These are phyloP conservation scores for Panaeolus papilionaceus DNA, from an alignment of 768 basidiomycete species.

Conservation along the genomic window DNA sequence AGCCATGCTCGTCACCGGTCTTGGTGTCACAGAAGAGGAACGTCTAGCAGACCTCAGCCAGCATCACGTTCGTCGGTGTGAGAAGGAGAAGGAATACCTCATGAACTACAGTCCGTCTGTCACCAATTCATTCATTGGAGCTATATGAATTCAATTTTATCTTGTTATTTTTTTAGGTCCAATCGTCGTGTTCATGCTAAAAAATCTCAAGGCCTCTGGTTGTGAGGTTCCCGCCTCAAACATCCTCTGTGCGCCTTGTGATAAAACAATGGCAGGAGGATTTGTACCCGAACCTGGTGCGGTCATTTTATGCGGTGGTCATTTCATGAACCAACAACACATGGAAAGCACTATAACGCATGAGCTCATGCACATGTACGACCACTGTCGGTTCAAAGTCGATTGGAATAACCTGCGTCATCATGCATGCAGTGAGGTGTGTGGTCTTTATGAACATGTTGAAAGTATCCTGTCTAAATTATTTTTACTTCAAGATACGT, in stretches of 20 bases:
- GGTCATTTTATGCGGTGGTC: slow-evolving; percentile 85
- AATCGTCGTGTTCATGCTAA: slow-evolving; percentile 87
- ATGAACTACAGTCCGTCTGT: slow-evolving; percentile 69
- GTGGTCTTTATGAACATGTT: slow-evolving; percentile 30
- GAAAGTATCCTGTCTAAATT: background rate
- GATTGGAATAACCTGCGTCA: slow-evolving; percentile 91
- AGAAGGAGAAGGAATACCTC: slow-evolving; percentile 72
- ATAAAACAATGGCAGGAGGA: slow-evolving; percentile 74
- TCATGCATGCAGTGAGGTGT: slow-evolving; percentile 96
- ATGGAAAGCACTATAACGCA: slow-evolving; percentile 95
- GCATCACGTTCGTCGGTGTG: slow-evolving; percentile 54
- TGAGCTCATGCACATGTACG: slow-evolving; percentile 95
- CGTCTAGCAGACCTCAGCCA: slow-evolving; percentile 45
- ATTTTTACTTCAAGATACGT: slow-evolving; percentile 69
- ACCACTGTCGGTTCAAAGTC: slow-evolving; percentile 93
- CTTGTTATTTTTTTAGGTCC: slow-evolving; percentile 64
- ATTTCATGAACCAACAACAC: slow-evolving; percentile 80
- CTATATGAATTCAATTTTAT: slow-evolving; percentile 18
- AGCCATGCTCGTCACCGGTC: slow-evolving; percentile 51
- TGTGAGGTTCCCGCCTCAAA: slow-evolving; percentile 74
- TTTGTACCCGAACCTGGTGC: slow-evolving; percentile 81
- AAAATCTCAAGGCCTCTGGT: slow-evolving; percentile 82
- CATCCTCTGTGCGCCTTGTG: slow-evolving; percentile 87
- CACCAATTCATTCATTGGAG: background rate
- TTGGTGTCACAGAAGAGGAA: slow-evolving; percentile 55